Evolutionary conservation across 495 filamentous ascomycete species (phyloP), one percentile per base, ranked within the genome.

Genomic region (Neurospora cerealis): DNA sequence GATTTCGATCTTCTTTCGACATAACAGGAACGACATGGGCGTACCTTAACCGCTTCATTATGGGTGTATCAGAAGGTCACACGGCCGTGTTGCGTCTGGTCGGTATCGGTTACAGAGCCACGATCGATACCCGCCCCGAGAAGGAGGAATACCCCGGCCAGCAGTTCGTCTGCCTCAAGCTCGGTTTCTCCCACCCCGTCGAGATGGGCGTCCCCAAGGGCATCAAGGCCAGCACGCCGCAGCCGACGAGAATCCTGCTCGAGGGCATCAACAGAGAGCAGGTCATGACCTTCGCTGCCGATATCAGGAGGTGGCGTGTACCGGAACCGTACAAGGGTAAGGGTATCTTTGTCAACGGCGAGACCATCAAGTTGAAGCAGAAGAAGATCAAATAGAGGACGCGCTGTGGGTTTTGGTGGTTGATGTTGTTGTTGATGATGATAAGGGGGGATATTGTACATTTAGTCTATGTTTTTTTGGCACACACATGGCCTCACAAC

Each of bases 241-340:
- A 96, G 80, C 95, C 96, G n/a, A 99, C 96, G 15, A 88, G 95
- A 73, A 95, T 99, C 71, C 82, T 99, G 73, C 84, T 99, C 69
- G 94, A 99, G 85, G 93, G 96, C 34, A 84, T 89, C 19, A 89
- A 98, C 81, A 95, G 93, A 84, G 88, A 94, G 76, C 86, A 90
- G 60, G 90, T 99, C 74, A 95, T 93, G 84, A 88, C 92, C 75
- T 97, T 98, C 80, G 96, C 96, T 32, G 95, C 96, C 3, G 86
- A 89, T 79, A 95, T 99, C 74, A 85, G 93, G 73, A 88, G 84
- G 79, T 99, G 96, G 96, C 90, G 96, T 82, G 87, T 85, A 74
- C 96, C 96, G 46, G 96, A 99, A 83, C 96, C 96, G 70, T 99
- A 98, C 84, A 99, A 99, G 90, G 96, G 96, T 71, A 98, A 99